Conservation (phyloP, 495 filamentous ascomycete genomes). For the Xylaria bambusicola region DNA sequence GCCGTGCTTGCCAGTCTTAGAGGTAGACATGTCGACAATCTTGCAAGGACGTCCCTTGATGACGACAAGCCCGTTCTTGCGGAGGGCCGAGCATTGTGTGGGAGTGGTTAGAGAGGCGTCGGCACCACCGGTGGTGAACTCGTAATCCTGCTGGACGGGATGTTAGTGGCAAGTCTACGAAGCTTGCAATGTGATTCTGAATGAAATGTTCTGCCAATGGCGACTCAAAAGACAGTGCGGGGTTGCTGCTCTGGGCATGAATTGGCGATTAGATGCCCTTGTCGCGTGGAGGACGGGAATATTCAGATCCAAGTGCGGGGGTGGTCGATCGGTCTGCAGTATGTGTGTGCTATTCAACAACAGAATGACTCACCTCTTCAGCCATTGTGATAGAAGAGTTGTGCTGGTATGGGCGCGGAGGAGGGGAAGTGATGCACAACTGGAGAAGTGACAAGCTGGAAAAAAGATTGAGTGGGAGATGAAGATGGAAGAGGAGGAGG, state of each 20-base stretch:
- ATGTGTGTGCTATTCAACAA: slow-evolving; percentile 8
- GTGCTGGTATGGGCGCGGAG: slow-evolving; percentile 9
- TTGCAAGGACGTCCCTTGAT: slow-evolving; percentile 99
- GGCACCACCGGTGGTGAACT: slow-evolving; percentile 89
- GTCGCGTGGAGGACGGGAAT: slow-evolving; percentile 17
- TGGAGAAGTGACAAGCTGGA: slow-evolving; percentile 21
- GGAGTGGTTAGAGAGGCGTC: slow-evolving; percentile 92
- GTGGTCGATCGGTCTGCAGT: slow-evolving; percentile 18
- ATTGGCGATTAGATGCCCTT: slow-evolving; percentile 1
- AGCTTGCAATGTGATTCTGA: too few relatives aligned
- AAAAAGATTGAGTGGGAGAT: slow-evolving; percentile 23
- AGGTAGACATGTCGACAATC: slow-evolving; percentile 99
- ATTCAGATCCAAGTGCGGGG: slow-evolving; percentile 32
- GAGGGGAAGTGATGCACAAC: slow-evolving; percentile 12
- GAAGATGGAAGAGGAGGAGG: slow-evolving; percentile 21
- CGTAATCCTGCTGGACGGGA: slow-evolving; percentile 83
- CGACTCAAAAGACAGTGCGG: too few relatives aligned
- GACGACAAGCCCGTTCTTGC: slow-evolving; percentile 97
- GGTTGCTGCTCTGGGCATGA: too few relatives aligned
- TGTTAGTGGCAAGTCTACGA: too few relatives aligned
- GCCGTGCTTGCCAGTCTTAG: slow-evolving; percentile 99
- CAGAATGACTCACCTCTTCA: slow-evolving; percentile 53
- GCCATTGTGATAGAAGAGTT: slow-evolving; percentile 53
- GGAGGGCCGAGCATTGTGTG: slow-evolving; percentile 98
- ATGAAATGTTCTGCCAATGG: too few relatives aligned